Percentiles rank a stretch among this genome's conserved stretches.
phyloP scores from a whole-genome alignment of 805 yeast genomes.

The Zygotorulaspora sp. region DNA sequence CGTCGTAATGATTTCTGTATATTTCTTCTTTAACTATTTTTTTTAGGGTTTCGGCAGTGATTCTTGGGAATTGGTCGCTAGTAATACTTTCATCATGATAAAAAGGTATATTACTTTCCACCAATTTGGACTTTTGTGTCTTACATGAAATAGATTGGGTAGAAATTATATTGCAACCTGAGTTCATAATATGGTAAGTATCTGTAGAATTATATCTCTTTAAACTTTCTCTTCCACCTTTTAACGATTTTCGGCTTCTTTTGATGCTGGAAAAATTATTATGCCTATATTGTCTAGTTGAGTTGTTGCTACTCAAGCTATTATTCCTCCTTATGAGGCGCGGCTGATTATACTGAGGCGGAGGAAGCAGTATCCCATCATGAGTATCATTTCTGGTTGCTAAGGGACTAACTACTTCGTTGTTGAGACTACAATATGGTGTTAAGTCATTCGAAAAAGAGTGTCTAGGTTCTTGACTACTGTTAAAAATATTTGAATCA shows the following conservation, averaged over 20 bases:
- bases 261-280: constrained; percentile 7
- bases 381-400: neutral
- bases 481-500: neutral
- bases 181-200: constrained; percentile 5
- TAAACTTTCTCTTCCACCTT: constrained; percentile 30
- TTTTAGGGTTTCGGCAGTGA: constrained; percentile 41
- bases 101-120: constrained; percentile 51
- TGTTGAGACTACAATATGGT: constrained; percentile 4
- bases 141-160: constrained; percentile 23
- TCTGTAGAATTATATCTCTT: constrained; percentile 12
- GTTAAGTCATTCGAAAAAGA: neutral
- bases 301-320: constrained; percentile 5
- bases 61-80: constrained; percentile 50
- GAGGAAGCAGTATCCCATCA: constrained; percentile 9
- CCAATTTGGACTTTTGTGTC: constrained; percentile 40
- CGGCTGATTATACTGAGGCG: constrained; percentile 17
- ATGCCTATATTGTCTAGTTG: constrained; percentile 2
- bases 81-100: constrained; percentile 36
- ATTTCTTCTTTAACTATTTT: constrained; percentile 36
- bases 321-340: constrained; percentile 17
- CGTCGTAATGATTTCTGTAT: constrained; percentile 47
- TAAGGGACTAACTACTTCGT: constrained; percentile 1
- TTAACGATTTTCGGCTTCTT: constrained; percentile 12
- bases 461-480: neutral
- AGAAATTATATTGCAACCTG: no score